Percentiles rank a stretch among this genome's conserved stretches.
Evolutionary conservation across 805 yeast species (phyloP).

Genomic region (Saccharomycopsis sp.): DNA sequence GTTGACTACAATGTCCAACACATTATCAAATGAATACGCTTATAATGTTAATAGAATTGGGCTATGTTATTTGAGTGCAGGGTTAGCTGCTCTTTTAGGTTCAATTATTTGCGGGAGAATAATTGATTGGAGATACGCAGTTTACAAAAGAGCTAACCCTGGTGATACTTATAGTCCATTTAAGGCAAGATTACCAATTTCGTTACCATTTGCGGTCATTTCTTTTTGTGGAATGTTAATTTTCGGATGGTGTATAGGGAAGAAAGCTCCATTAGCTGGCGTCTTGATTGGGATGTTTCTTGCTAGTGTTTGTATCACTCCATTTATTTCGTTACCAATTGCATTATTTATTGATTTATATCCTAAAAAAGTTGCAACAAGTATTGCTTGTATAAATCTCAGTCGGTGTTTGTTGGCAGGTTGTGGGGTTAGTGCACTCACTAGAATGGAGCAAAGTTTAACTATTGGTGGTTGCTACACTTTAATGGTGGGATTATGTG

Average conservation of each 20-base stretch:
- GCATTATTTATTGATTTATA: slow-evolving; percentile 6
- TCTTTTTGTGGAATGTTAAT: slow-evolving; percentile 36
- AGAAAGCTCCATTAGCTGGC: slow-evolving; percentile 40
- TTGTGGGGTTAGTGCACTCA: slow-evolving; percentile 56
- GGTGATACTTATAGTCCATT: slow-evolving; percentile 42
- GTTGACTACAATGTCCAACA: slow-evolving; percentile 56
- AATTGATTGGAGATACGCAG: slow-evolving; percentile 38
- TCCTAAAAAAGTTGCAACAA: slow-evolving; percentile 63
- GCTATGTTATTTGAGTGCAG: slow-evolving; percentile 64
- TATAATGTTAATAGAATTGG: slow-evolving; percentile 55
- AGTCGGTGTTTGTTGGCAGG: slow-evolving; percentile 71
- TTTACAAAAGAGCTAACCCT: no score
- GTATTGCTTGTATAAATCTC: slow-evolving; percentile 64
- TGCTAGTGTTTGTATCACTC: slow-evolving; percentile 24
- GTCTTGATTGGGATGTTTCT: slow-evolving; percentile 53
- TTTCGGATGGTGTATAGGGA: slow-evolving; percentile 69
- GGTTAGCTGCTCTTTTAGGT: slow-evolving; percentile 57
- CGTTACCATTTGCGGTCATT: slow-evolving; percentile 32
- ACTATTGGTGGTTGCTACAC: slow-evolving; percentile 72
- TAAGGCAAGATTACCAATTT: slow-evolving; percentile 28
- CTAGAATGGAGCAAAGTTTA: slow-evolving; percentile 49
- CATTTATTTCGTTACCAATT: slow-evolving; percentile 3
- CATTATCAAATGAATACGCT: slow-evolving; percentile 42
- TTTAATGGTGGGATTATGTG: slow-evolving; percentile 47
- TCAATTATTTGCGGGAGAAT: slow-evolving; percentile 51